Evolutionary conservation across 2,329 filamentous ascomycete species (phyloP).

Genomic region (Fusarium domesticum): DNA sequence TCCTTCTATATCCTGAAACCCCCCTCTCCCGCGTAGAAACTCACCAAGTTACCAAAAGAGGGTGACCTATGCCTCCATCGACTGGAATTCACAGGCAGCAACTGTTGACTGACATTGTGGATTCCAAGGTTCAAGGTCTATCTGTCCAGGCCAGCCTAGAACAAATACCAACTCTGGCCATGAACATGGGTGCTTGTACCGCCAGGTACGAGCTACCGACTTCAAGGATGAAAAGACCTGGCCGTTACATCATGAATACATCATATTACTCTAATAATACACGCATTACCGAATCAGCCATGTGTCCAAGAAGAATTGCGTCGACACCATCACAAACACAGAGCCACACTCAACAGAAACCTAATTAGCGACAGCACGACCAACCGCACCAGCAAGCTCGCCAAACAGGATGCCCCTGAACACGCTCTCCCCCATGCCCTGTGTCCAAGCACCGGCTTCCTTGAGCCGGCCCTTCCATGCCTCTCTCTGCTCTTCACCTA

Average conservation of each 20-base stretch:
- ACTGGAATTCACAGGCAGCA: no score
- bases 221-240: background rate
- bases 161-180: no score
- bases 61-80: no score
- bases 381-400: slow-evolving; percentile 63
- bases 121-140: no score
- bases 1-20: no score
- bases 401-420: slow-evolving; percentile 76
- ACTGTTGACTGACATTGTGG: no score
- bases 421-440: slow-evolving; percentile 71
- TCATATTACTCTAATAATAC: background rate
- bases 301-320: no score
- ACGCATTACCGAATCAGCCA: background rate
- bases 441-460: slow-evolving; percentile 74
- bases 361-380: slow-evolving; percentile 46
- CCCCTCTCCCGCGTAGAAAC: no score
- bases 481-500: slow-evolving; percentile 59
- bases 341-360: background rate
- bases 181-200: background rate
- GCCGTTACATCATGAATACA: background rate
- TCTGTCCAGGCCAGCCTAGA: no score
- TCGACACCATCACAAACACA: background rate
- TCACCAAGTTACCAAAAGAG: no score
- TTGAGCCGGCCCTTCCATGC: slow-evolving; percentile 68
- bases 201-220: no score